phyloP scores from a whole-genome alignment of 192 early-diverging fungal genomes.

The Coemansia sp. region DNA sequence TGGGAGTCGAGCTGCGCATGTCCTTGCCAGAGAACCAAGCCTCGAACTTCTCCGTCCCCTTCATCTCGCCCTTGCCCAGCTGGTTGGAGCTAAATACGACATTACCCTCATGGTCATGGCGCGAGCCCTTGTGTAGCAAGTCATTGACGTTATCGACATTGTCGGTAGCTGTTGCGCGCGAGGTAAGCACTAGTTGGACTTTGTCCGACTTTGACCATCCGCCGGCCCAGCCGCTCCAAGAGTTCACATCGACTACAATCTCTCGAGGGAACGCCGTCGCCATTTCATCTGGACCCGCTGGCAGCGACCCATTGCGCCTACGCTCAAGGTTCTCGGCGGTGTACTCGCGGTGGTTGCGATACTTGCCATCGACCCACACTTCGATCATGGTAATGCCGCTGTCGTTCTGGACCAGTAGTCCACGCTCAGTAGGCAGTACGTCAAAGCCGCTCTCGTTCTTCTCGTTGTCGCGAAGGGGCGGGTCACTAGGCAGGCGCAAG shows the following conservation, averaged over 20 bases:
- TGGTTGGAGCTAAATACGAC: slow-evolving; percentile 22
- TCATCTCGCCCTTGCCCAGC: slow-evolving; percentile 49
- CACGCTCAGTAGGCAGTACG: slow-evolving; percentile 31
- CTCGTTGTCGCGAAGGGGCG: slow-evolving; percentile 36
- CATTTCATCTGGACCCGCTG: slow-evolving; percentile 27
- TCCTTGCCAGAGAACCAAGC: slow-evolving; percentile 33
- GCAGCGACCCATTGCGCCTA: slow-evolving; percentile 21
- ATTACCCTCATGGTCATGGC: slow-evolving; percentile 21
- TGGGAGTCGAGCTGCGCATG: slow-evolving; percentile 16
- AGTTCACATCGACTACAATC: slow-evolving; percentile 13
- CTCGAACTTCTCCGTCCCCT: slow-evolving; percentile 23
- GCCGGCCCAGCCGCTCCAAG: slow-evolving; percentile 29
- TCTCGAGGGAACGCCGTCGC: slow-evolving; percentile 22
- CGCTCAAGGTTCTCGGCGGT: slow-evolving; percentile 37
- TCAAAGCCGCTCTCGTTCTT: slow-evolving; percentile 17
- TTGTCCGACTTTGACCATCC: slow-evolving; percentile 28
- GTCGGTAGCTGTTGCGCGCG: slow-evolving; percentile 26
- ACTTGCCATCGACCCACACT: slow-evolving; percentile 52
- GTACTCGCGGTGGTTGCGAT: slow-evolving; percentile 58
- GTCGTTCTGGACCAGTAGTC: slow-evolving; percentile 35
- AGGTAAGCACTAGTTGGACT: slow-evolving; percentile 37
- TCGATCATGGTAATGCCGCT: slow-evolving; percentile 62
- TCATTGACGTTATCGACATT: slow-evolving; percentile 18
- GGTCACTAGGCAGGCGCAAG: slow-evolving; percentile 57
- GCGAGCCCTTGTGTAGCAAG: slow-evolving; percentile 1